Evolutionary conservation across 1,139 yeast genomes (phyloP).

Genomic region (Geotrichum klebahnii): DNA sequence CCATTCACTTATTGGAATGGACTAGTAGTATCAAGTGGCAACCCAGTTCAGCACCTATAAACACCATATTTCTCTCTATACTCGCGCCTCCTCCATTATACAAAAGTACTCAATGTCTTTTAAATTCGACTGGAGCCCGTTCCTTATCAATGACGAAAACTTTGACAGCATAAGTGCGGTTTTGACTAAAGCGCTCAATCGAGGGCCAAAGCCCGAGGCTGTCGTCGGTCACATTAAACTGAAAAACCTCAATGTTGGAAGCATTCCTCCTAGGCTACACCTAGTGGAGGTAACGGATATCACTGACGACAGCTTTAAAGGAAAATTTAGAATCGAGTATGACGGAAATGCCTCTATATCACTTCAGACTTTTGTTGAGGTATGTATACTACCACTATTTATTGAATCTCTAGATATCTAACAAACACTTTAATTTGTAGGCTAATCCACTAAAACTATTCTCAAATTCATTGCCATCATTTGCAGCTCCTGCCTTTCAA

Average conservation of each 20-base stretch:
- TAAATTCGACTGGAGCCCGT: constrained; percentile 69
- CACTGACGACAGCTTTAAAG: constrained; percentile 64
- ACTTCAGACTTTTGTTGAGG: constrained; percentile 66
- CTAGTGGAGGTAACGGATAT: constrained; percentile 72
- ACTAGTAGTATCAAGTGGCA: too few relatives aligned
- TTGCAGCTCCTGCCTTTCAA: constrained; percentile 49
- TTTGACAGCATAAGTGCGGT: constrained; percentile 63
- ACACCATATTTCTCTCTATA: not conserved
- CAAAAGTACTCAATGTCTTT: constrained; percentile 61
- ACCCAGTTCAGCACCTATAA: too few relatives aligned
- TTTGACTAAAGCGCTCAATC: constrained; percentile 67
- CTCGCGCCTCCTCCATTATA: not conserved
- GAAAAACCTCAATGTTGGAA: constrained; percentile 68
- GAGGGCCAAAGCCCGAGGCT: constrained; percentile 66
- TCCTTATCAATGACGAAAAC: constrained; percentile 52
- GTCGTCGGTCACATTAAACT: constrained; percentile 68
- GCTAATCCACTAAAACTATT: constrained; percentile 55
- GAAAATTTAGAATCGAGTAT: constrained; percentile 67
- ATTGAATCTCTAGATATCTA: not conserved
- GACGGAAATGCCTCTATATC: constrained; percentile 68
- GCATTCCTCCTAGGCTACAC: constrained; percentile 64
- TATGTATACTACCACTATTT: constrained; percentile 4
- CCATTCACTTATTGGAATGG: too few relatives aligned
- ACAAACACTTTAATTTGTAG: constrained; percentile 39
- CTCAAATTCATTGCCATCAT: constrained; percentile 47